Conservation (phyloP, 768 basidiomycete genomes). For the Lanmaoa rubissima region DNA sequence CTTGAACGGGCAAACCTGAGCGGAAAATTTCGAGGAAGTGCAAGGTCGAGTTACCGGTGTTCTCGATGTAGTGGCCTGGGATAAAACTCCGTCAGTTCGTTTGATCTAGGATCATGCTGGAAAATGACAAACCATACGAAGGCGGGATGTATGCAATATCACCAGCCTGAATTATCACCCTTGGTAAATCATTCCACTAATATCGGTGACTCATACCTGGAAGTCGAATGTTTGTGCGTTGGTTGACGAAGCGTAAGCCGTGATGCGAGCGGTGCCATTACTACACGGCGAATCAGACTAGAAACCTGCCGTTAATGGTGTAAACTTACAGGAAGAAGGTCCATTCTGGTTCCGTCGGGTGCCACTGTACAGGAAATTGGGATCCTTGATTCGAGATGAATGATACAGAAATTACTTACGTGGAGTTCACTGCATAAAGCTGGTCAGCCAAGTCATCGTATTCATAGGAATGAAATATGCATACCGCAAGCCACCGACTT, state of each 20-base stretch:
- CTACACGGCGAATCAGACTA: constrained; percentile 21
- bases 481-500: constrained; percentile 60
- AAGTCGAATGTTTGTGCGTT: constrained; percentile 46
- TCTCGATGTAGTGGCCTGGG: constrained; percentile 67
- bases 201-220: constrained; percentile 27
- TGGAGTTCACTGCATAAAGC: constrained; percentile 41
- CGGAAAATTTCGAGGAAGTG: constrained; percentile 63
- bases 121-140: constrained; percentile 21
- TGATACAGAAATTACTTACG: constrained; percentile 27
- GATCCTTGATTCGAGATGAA: not conserved
- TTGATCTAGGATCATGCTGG: not conserved
- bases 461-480: constrained; percentile 4
- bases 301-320: not conserved
- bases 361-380: constrained; percentile 37
- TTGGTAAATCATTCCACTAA: not conserved
- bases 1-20: constrained; percentile 35
- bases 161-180: constrained; percentile 26
- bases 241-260: constrained; percentile 40
- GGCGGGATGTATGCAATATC: constrained; percentile 28
- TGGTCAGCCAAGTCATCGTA: not conserved
- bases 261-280: constrained; percentile 41
- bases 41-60: constrained; percentile 58
- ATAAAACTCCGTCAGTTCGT: not conserved
- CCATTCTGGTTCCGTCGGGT: constrained; percentile 51
- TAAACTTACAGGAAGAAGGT: constrained; percentile 38